Percentiles rank a stretch among this genome's conserved stretches.
phyloP scores from a whole-genome alignment of 495 filamentous ascomycete species.

The Aspergillus indologenus region DNA sequence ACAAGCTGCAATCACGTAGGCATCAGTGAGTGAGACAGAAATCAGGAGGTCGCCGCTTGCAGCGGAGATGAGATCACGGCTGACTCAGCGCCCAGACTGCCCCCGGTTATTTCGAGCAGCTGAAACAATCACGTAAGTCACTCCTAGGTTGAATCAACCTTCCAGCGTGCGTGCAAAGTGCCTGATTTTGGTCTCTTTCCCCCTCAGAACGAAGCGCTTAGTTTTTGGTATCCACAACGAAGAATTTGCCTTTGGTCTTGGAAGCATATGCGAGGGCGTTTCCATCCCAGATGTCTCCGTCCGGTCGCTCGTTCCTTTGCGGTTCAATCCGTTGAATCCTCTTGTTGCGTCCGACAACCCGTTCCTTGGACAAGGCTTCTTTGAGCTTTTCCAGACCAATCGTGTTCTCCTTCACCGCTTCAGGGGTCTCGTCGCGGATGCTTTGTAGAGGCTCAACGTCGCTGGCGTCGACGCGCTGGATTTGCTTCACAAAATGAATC shows the following conservation, averaged over 20 bases:
- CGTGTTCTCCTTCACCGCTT: slow-evolving; percentile 50
- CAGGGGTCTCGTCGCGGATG: slow-evolving; percentile 75
- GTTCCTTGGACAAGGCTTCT: slow-evolving; percentile 52
- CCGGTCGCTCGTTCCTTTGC: slow-evolving; percentile 32
- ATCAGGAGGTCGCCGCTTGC: slow-evolving; percentile 12
- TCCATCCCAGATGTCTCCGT: slow-evolving; percentile 53
- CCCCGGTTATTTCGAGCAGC: neutral
- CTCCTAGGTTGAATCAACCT: neutral
- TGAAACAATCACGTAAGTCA: neutral
- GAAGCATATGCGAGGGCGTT: slow-evolving; percentile 65
- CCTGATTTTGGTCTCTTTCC: too few species aligned
- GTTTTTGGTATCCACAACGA: slow-evolving; percentile 67
- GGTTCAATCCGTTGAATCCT: slow-evolving; percentile 40
- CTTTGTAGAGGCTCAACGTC: slow-evolving; percentile 68
- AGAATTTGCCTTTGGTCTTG: slow-evolving; percentile 67
- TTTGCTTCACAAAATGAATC: slow-evolving; percentile 80
- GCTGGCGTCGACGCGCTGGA: slow-evolving; percentile 74
- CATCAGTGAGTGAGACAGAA: neutral
- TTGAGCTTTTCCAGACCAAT: slow-evolving; percentile 51
- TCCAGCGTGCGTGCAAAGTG: too few species aligned
- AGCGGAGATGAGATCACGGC: slow-evolving; percentile 12
- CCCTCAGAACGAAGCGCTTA: too few species aligned
- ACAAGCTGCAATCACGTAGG: neutral
- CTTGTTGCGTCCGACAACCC: slow-evolving; percentile 48
- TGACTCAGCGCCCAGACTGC: slow-evolving; percentile 17